phyloP scores from a whole-genome alignment of 2,329 filamentous ascomycete species.

The Penicillium sp. region DNA sequence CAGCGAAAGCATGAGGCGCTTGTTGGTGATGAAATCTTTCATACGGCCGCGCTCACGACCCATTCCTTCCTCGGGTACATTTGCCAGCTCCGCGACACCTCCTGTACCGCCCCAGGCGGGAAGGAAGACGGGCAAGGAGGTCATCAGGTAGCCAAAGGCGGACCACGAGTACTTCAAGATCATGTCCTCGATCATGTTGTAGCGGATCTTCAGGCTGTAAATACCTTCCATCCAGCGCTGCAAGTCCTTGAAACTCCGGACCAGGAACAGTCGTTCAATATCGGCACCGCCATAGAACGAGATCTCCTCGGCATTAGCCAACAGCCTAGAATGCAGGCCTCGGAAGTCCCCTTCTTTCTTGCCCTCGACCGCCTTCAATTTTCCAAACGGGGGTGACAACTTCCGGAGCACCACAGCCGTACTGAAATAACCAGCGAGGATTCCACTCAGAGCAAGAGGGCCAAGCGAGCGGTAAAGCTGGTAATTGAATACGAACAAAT shows the following conservation, averaged over 20 bases:
- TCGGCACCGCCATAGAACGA: conserved; percentile 95
- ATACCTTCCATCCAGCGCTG: conserved; percentile 98
- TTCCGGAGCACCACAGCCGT: conserved; percentile 85
- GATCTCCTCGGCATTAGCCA: conserved; percentile 95
- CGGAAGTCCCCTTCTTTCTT: conserved; percentile 94
- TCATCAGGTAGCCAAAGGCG: conserved; percentile 90
- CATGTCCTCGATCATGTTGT: conserved; percentile 98
- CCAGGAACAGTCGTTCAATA: conserved; percentile 88
- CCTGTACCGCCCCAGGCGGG: conserved; percentile 88
- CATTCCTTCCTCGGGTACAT: conserved; percentile 29
- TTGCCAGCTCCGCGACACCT: conserved; percentile 61
- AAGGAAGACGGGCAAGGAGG: conserved; percentile 87
- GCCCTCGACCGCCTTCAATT: conserved; percentile 92
- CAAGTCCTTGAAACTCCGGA: conserved; percentile 85
- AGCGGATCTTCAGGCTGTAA: conserved; percentile 94
- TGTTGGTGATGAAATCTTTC: conserved; percentile 99
- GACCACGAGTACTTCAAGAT: conserved; percentile 99
- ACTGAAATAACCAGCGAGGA: conserved; percentile 88
- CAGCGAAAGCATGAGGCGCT: conserved; percentile 92
- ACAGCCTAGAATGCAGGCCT: conserved; percentile 80
- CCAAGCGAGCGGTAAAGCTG: conserved; percentile 90
- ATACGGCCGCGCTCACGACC: conserved; percentile 74
- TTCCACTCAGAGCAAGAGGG: conserved; percentile 75
- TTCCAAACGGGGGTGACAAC: conserved; percentile 91
- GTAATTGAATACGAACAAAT: conserved; percentile 96